A percentile compares a stretch with the other conserved stretches of the same genome.
Evolutionary conservation across 441 rosid genomes (phyloP).

Genomic region (Pelargonium myrrhifolium): DNA sequence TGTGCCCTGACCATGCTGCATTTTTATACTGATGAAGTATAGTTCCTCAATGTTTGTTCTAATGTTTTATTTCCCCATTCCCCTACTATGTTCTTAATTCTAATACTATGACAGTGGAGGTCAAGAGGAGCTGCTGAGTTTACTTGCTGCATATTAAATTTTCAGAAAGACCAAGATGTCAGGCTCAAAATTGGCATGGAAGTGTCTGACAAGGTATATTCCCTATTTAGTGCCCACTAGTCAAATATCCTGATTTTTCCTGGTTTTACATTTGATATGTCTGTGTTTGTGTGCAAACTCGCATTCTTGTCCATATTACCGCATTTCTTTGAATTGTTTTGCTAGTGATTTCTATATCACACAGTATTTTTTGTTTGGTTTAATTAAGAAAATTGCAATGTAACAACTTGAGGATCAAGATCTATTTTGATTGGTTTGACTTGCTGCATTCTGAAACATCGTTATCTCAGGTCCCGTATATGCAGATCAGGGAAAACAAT

Average conservation of each 20-base stretch:
- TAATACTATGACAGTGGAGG: constrained; percentile 49
- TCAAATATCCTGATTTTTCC: neutral
- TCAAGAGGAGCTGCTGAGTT: constrained; percentile 74
- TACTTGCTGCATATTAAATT: constrained; percentile 61
- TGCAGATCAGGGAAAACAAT: constrained; percentile 86
- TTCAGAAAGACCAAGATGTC: constrained; percentile 75
- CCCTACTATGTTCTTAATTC: neutral
- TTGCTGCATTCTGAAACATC: neutral
- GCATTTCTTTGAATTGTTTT: neutral
- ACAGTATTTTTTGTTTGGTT: neutral
- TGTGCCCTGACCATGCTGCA: neutral
- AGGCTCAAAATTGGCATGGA: constrained; percentile 78
- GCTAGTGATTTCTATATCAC: neutral
- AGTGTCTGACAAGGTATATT: constrained; percentile 54
- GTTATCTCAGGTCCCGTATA: constrained; percentile 58
- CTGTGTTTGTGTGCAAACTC: neutral
- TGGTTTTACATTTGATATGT: neutral
- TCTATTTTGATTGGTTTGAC: neutral
- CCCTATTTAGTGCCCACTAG: neutral
- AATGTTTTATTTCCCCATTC: neutral
- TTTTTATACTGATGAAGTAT: neutral
- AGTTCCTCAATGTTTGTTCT: neutral
- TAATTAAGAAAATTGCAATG: neutral
- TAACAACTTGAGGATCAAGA: neutral
- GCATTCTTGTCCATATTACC: neutral